Base-by-base conservation (phyloP, 1,284 basidiomycete genomes). In the Microbotryomycetes sp. region DNA sequence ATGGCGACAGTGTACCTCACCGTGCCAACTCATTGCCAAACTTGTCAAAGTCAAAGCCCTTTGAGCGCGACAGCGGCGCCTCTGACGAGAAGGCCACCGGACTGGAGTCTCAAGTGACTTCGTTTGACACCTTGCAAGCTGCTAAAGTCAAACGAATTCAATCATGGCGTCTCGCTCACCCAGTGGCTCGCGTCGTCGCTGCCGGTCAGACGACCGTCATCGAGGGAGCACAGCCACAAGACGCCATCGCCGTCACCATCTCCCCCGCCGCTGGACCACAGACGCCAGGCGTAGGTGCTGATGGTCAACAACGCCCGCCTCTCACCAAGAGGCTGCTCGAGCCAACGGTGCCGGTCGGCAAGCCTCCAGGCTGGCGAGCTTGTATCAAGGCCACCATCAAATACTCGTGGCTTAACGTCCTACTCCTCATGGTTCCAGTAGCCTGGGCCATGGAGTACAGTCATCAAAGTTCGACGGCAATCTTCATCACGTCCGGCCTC, bases 401-500 rank as follows among this genome's bases (percentile, higher is more conserved):
- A 19, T 81, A 81, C 70, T 76, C 77, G 7, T 79, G 77, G 36
- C 73, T 82, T 58, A 81, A 81, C 67, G 58, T 81, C 55, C 74
- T 78, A 56, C 76, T 84, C 28, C 58, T 82, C 46, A 79, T 81
- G 63, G 80, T 83, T 47, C 83, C 83, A 0, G 76, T 62, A 25
- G 78, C 81, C 0, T 91, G 88, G 88, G 86, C 81, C 2, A 61
- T 68, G 56, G 56, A 9, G 75, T 88, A 87, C 60, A 79, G 77
- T 70, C 45, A 78, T 79, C 71, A 80, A 79, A 62, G 80, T 74
- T 77, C 84, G 3, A 81, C 74, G 71, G 86, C 76, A 56, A 78
- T 87, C 61, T 92, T 92, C 67, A 79, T 88, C 63, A 84, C 85
- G 69, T 83, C 84, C 71, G 74, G 77, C 49, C 71, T 72, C 19